A percentile compares a stretch with the other conserved stretches of the same genome.
These are phyloP conservation scores for Gossypium schwendimanii DNA, from an alignment of 441 rosid species.

Conservation along the genomic window DNA sequence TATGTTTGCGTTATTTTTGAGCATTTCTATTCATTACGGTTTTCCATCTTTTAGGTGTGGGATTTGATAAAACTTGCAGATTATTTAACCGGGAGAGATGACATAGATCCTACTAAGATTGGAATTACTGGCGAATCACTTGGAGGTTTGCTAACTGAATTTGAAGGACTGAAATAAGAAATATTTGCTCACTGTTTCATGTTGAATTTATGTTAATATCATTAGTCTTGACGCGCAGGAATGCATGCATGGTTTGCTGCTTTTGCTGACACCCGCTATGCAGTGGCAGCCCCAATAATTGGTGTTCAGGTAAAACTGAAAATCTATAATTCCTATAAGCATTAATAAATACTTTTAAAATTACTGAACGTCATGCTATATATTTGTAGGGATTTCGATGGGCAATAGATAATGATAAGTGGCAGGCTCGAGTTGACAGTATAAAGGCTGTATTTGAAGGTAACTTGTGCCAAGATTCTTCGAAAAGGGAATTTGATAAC, in stretches of 20 bases:
- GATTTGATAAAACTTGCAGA: slow-evolving; percentile 88
- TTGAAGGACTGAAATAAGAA: neutral
- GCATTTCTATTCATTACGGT: neutral
- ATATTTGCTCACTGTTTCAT: slow-evolving; percentile 8
- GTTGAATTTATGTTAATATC: slow-evolving; percentile 7
- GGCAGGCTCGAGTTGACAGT: slow-evolving; percentile 83
- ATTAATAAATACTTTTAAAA: neutral
- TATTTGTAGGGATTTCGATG: slow-evolving; percentile 69
- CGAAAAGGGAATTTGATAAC: neutral
- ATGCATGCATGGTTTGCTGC: slow-evolving; percentile 98
- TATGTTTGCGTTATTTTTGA: neutral
- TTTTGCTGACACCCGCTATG: slow-evolving; percentile 61
- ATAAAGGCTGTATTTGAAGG: slow-evolving; percentile 81
- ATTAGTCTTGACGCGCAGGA: slow-evolving; percentile 32
- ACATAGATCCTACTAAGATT: slow-evolving; percentile 68
- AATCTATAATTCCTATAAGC: neutral
- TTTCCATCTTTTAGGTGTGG: slow-evolving; percentile 51
- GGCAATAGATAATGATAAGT: slow-evolving; percentile 78
- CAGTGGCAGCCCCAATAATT: slow-evolving; percentile 65
- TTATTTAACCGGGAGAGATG: slow-evolving; percentile 66
- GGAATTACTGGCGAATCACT: slow-evolving; percentile 92
- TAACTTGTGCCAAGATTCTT: slow-evolving; percentile 16
- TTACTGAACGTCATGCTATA: slow-evolving; percentile 2
- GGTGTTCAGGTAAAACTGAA: slow-evolving; percentile 65
- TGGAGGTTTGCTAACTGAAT: slow-evolving; percentile 58